A percentile compares a stretch with the other conserved stretches of the same genome.
Conservation (phyloP, 352 stramenopile genomes). For the Phytopythium boreale region DNA sequence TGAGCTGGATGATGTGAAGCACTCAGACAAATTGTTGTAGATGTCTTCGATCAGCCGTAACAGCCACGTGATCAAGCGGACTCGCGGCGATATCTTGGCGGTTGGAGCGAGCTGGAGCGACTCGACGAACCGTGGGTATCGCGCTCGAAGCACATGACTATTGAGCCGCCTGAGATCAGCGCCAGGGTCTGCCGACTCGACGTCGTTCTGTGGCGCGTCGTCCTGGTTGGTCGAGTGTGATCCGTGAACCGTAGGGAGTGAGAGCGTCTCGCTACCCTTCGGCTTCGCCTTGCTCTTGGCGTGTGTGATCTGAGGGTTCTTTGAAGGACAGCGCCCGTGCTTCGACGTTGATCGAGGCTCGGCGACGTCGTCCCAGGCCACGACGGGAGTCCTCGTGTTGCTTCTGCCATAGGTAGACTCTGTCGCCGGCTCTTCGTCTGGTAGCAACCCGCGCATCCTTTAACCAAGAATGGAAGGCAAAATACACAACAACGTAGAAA, state of each 20-base stretch:
- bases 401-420: neutral
- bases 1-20: neutral
- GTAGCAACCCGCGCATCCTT: conserved; percentile 47
- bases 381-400: neutral
- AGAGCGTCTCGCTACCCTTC: neutral
- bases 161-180: conserved; percentile 15
- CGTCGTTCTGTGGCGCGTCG: neutral
- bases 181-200: conserved; percentile 3
- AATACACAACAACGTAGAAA: neutral
- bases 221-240: conserved; percentile 9
- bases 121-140: conserved; percentile 53
- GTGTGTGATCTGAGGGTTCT: neutral
- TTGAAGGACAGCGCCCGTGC: neutral
- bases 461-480: neutral
- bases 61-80: conserved; percentile 60
- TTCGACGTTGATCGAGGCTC: neutral
- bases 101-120: conserved; percentile 20
- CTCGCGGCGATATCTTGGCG: conserved; percentile 18
- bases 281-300: neutral
- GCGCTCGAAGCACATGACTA: conserved; percentile 26
- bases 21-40: conserved; percentile 48
- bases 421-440: conserved; percentile 14
- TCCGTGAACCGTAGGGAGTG: neutral
- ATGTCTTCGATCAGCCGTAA: conserved; percentile 59
- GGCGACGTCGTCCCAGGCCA: neutral